Evolutionary conservation across 2,329 filamentous ascomycete genomes (phyloP).

Genomic region (Drechslerella stenobrocha): DNA sequence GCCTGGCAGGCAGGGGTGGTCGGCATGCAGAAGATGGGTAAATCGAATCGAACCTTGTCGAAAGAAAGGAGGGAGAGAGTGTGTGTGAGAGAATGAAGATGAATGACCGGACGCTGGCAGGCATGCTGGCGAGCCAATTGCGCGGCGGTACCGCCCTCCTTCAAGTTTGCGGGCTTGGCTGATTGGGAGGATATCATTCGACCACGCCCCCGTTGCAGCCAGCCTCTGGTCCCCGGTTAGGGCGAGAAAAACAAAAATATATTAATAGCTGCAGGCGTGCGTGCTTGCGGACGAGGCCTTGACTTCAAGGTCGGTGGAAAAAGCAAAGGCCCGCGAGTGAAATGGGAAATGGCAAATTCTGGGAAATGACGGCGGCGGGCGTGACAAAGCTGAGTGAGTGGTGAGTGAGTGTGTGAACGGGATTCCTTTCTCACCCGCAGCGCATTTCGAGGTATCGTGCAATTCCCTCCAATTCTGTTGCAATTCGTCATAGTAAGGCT

Average conservation of each 20-base stretch:
- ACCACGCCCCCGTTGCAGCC: constrained; percentile 36
- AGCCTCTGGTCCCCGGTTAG: constrained; percentile 36
- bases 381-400: too few species aligned
- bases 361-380: constrained; percentile 23
- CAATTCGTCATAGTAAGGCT: constrained; percentile 1
- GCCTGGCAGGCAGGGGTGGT: neutral
- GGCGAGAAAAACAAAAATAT: constrained; percentile 49
- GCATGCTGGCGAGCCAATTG: constrained; percentile 38
- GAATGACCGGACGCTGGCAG: constrained; percentile 23
- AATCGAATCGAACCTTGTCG: constrained; percentile 7
- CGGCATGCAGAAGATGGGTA: neutral
- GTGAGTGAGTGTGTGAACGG: too few species aligned
- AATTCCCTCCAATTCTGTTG: too few species aligned
- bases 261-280: constrained; percentile 23
- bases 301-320: constrained; percentile 19
- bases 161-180: constrained; percentile 11
- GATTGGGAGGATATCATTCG: constrained; percentile 18
- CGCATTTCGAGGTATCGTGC: too few species aligned
- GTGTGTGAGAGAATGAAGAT: neutral
- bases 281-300: constrained; percentile 6
- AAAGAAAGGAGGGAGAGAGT: neutral
- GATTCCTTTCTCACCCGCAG: too few species aligned
- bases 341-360: neutral
- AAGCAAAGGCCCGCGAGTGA: neutral
- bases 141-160: constrained; percentile 30